These are phyloP conservation scores for Scedosporium minutisporum DNA, from an alignment of 2,329 filamentous ascomycete genomes.

Conservation along the genomic window DNA sequence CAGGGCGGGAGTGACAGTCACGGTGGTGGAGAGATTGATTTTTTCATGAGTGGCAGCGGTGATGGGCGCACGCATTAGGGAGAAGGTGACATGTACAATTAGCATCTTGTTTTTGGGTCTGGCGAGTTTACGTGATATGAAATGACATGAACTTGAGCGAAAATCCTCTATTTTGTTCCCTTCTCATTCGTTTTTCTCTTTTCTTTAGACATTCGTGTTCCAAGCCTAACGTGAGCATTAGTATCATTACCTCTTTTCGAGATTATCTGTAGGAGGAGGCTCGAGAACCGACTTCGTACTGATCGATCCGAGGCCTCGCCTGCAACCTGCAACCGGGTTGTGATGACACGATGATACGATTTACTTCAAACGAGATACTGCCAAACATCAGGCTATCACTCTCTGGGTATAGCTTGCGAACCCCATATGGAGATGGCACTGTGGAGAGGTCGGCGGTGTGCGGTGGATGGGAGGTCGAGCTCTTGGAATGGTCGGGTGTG, in stretches of 20 bases:
- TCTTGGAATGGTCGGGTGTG: no score
- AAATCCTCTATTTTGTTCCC: neutral
- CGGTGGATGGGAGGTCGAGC: no score
- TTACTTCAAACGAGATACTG: neutral
- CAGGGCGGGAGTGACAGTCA: slow-evolving; percentile 45
- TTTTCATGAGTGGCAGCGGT: slow-evolving; percentile 45
- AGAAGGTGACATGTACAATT: neutral
- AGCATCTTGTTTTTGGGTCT: neutral
- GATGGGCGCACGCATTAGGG: neutral
- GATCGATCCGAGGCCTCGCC: neutral
- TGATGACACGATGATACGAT: neutral
- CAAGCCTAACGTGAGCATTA: neutral
- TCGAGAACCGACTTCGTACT: neutral
- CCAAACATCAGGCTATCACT: neutral
- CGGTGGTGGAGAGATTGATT: slow-evolving; percentile 54
- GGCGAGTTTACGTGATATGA: neutral
- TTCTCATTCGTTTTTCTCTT: neutral
- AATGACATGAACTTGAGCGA: neutral
- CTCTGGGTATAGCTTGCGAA: neutral
- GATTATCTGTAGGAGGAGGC: neutral
- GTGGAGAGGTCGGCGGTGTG: neutral
- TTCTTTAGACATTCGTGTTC: neutral
- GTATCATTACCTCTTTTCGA: neutral
- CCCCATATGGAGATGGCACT: neutral
- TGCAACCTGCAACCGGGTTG: neutral